Base-by-base conservation (phyloP, 2,329 filamentous ascomycete genomes). In the Paramyrothecium roridum region DNA sequence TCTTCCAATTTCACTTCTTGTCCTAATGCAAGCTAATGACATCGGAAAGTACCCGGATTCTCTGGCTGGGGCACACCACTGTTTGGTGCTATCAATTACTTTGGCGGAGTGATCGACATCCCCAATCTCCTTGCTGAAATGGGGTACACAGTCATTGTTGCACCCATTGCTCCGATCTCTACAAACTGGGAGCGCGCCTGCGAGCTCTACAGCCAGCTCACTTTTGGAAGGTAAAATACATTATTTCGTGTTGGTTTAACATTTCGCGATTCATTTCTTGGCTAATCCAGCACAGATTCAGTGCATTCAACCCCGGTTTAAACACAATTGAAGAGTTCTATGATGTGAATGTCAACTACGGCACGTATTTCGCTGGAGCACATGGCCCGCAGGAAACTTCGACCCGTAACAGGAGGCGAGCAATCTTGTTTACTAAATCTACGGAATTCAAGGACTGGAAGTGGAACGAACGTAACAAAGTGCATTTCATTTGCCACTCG, bases 181-280 rank as follows among this genome's bases (percentile, higher is more conserved):
- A 52, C 54, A 16, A 56, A 56, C 7, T 56, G 54, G 54, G 54
- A 56, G 40, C 54, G 54, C 34, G 54, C 54, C 22, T 56, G 54
- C 47, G 54, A 56, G 50, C 54, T 56, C 6, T 53, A 56, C 46
- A 56, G 50, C 4, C 54, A 56, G 46, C 54, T 56, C n/a, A 56
- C 50, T 33, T 49, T 50, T 11, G 50, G 50, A 43, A 16, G 21
- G 54, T 55, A 48, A 33, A n/a, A n/a, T n/a, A n/a, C n/a, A n/a
- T n/a, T n/a, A n/a, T n/a, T n/a, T n/a, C n/a, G n/a, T n/a, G n/a
- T n/a, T n/a, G n/a, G n/a, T n/a, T n/a, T n/a, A n/a, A n/a, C n/a
- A n/a, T n/a, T n/a, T n/a, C n/a, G n/a, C n/a, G n/a, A n/a, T n/a
- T n/a, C n/a, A n/a, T n/a, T n/a, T n/a, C n/a, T n/a, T 45, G 2